Percentiles rank a stretch among this genome's conserved stretches.
Evolutionary conservation across 2,329 filamentous ascomycete species (phyloP).

Genomic region (Alternaria incomplexa): DNA sequence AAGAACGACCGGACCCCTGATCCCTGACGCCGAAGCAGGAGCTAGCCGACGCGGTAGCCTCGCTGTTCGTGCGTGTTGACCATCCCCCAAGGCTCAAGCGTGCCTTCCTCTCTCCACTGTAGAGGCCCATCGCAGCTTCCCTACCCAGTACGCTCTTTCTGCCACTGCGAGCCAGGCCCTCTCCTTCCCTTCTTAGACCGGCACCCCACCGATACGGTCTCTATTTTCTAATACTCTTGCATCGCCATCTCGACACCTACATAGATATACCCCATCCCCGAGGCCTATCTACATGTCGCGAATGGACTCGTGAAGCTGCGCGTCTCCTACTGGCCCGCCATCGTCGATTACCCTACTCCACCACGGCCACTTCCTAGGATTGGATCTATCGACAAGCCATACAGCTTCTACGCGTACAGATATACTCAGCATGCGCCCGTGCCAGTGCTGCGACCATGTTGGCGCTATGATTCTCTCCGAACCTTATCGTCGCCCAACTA

Average conservation of each 20-base stretch:
- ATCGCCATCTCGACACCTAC: conserved; percentile 5
- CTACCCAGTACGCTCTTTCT: conserved; percentile 46
- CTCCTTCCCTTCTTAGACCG: conserved; percentile 34
- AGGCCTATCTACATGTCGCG: conserved; percentile 25
- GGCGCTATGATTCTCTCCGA: conserved; percentile 7
- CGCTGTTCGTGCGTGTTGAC: conserved; percentile 13
- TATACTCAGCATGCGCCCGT: conserved; percentile 25
- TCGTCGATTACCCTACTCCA: conserved; percentile 19
- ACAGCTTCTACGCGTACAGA: conserved; percentile 12
- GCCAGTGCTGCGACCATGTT: conserved; percentile 16
- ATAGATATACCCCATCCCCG: conserved; percentile 20
- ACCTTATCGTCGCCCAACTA: conserved; percentile 15
- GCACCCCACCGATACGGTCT: conserved; percentile 21
- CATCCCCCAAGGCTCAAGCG: conserved; percentile 28
- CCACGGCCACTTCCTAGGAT: conserved; percentile 17
- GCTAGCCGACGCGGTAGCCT: conserved; percentile 6
- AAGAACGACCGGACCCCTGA: conserved; percentile 17
- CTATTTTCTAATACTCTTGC: conserved; percentile 18
- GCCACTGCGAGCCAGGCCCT: conserved; percentile 35
- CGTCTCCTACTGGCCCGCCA: conserved; percentile 33
- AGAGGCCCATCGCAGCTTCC: conserved; percentile 43
- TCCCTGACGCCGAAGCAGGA: conserved; percentile 16
- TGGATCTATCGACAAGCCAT: conserved; percentile 12
- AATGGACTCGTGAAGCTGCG: conserved; percentile 42
- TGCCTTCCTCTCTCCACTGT: conserved; percentile 27